Conservation (phyloP, 1,284 basidiomycete genomes). For the Clitocybe nebularis region DNA sequence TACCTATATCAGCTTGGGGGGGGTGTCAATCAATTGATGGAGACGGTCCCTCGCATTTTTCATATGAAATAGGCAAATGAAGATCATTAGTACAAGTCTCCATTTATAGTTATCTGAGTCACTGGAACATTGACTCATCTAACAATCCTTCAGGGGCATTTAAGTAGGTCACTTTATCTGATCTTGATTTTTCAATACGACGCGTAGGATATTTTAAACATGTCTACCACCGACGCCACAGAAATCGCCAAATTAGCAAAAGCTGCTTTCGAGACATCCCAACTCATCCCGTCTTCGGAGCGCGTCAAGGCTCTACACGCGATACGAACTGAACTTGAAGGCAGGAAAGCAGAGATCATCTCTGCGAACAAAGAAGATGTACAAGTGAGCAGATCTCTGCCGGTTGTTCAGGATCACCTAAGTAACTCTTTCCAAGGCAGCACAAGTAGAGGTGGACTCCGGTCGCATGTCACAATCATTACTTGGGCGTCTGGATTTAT, state of each 20-base stretch:
- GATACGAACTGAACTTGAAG: constrained; percentile 65
- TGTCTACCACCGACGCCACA: constrained; percentile 25
- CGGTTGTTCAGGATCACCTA: too few species aligned
- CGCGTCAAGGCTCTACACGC: constrained; percentile 69
- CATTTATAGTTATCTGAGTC: too few species aligned
- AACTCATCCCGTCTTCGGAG: constrained; percentile 67
- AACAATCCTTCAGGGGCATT: too few species aligned
- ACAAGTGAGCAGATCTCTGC: constrained; percentile 41
- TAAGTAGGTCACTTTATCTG: too few species aligned
- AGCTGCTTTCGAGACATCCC: constrained; percentile 80
- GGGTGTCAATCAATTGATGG: not conserved
- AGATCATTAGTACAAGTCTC: too few species aligned
- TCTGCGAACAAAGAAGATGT: constrained; percentile 80
- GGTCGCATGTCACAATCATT: constrained; percentile 84
- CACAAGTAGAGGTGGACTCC: constrained; percentile 70
- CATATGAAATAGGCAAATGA: not conserved
- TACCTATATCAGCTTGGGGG: too few species aligned
- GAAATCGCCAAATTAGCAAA: constrained; percentile 78
- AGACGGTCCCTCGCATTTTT: not conserved
- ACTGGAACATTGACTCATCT: too few species aligned
- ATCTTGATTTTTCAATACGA: too few species aligned
- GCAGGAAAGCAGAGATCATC: constrained; percentile 65
- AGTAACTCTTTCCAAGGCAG: constrained; percentile 67
- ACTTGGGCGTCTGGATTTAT: constrained; percentile 84
- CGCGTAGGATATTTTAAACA: not conserved